These are phyloP conservation scores for Talaromyces nanjingensis DNA, from an alignment of 495 filamentous ascomycete species.

Conservation along the genomic window DNA sequence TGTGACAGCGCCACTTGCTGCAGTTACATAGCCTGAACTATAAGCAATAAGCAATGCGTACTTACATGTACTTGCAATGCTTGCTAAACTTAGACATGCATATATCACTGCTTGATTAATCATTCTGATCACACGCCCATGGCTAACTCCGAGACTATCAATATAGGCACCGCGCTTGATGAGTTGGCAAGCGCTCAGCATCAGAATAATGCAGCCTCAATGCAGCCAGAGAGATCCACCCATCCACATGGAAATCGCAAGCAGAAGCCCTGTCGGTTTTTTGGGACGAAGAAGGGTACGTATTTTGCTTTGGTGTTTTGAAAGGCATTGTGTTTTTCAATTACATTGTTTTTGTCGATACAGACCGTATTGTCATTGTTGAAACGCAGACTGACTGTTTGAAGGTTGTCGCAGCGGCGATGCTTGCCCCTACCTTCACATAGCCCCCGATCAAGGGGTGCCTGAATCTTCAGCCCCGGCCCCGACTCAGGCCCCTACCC, in stretches of 20 bases:
- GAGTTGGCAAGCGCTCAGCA: slow-evolving; percentile 10
- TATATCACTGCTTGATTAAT: not conserved
- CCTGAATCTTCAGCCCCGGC: slow-evolving; percentile 7
- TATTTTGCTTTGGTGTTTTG: slow-evolving; percentile 2
- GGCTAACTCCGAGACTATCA: slow-evolving; percentile 3
- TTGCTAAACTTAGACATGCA: not conserved
- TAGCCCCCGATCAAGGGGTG: slow-evolving; percentile 10
- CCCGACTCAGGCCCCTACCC: slow-evolving; percentile 8
- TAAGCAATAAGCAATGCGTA: not conserved
- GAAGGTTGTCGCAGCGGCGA: slow-evolving; percentile 36
- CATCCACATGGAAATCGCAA: slow-evolving; percentile 10
- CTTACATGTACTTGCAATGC: not conserved
- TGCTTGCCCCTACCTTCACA: slow-evolving; percentile 35
- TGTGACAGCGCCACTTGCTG: not conserved
- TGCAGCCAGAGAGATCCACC: slow-evolving; percentile 5
- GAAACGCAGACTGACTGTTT: not conserved
- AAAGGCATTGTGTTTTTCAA: slow-evolving; percentile 5
- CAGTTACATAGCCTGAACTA: not conserved
- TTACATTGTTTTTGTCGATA: slow-evolving; percentile 7
- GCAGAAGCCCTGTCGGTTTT: slow-evolving; percentile 9
- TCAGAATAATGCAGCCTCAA: slow-evolving; percentile 10
- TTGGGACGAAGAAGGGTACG: slow-evolving; percentile 8
- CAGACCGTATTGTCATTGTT: not conserved
- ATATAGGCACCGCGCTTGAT: slow-evolving; percentile 7
- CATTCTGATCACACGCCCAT: slow-evolving; percentile 7